A percentile compares a stretch with the other conserved stretches of the same genome.
These are phyloP conservation scores for Amaranthus palmeri DNA, from an alignment of 148 eudicot species.

Conservation along the genomic window DNA sequence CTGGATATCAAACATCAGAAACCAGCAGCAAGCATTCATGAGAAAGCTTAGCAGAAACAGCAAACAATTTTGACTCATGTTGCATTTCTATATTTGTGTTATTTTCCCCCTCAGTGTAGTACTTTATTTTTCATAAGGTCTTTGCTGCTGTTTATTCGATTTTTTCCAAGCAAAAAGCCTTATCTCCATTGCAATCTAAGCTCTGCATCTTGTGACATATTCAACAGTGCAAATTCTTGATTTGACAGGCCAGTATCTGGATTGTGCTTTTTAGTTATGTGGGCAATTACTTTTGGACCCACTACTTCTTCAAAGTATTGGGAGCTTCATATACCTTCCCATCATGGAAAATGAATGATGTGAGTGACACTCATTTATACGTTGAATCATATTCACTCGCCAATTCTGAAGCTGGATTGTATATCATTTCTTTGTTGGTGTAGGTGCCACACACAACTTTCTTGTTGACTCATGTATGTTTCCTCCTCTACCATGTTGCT, in stretches of 20 bases:
- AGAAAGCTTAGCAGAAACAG: too few relatives aligned
- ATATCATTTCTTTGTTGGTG: conserved; percentile 18
- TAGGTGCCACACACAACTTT: conserved; percentile 97
- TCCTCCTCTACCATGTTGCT: conserved; percentile 81
- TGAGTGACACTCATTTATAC: conserved; percentile 34
- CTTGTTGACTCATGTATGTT: conserved; percentile 82
- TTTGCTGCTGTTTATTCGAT: not conserved
- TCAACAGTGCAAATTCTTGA: conserved; percentile 12
- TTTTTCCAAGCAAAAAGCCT: not conserved
- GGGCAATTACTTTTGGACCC: conserved; percentile 99
- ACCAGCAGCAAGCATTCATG: too few relatives aligned
- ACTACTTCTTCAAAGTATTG: conserved; percentile 90
- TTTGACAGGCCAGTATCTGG: conserved; percentile 90
- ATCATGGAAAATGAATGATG: conserved; percentile 96
- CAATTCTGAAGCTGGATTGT: not conserved
- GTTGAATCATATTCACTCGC: not conserved
- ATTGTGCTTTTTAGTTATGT: conserved; percentile 83
- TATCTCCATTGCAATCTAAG: conserved; percentile 1
- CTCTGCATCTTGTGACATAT: not conserved
- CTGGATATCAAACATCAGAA: too few relatives aligned
- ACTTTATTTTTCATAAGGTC: not conserved
- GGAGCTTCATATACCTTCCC: conserved; percentile 99
- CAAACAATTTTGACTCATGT: not conserved
- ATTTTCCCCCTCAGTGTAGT: not conserved
- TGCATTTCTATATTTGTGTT: not conserved